A percentile compares a stretch with the other conserved stretches of the same genome.
These are phyloP conservation scores for Penicillium fuscoglaucum DNA, from an alignment of 2,329 filamentous ascomycete species.

Conservation along the genomic window DNA sequence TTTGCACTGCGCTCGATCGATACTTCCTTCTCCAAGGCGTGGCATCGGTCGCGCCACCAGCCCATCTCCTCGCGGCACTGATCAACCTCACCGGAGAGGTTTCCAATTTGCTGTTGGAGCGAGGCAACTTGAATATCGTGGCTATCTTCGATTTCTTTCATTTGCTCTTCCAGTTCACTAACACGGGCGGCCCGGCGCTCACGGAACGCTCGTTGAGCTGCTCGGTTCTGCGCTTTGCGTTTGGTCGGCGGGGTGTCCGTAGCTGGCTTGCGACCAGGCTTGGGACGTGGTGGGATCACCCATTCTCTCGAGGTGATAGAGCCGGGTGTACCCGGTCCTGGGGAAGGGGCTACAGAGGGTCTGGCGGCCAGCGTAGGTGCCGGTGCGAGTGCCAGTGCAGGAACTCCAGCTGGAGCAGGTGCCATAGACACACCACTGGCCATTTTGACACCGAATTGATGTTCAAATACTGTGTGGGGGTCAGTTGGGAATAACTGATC, in stretches of 20 bases:
- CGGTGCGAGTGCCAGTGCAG: slow-evolving; percentile 33
- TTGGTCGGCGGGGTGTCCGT: slow-evolving; percentile 91
- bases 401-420: slow-evolving; percentile 37
- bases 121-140: slow-evolving; percentile 50
- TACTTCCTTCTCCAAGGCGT: slow-evolving; percentile 63
- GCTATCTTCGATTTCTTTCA: slow-evolving; percentile 51
- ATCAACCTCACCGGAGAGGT: slow-evolving; percentile 66
- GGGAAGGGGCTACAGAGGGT: slow-evolving; percentile 41
- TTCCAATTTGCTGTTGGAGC: slow-evolving; percentile 55
- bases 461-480: slow-evolving; percentile 21
- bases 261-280: slow-evolving; percentile 89
- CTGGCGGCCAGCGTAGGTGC: slow-evolving; percentile 42
- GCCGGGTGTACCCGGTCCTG: slow-evolving; percentile 41
- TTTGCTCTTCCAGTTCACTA: slow-evolving; percentile 61
- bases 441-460: slow-evolving; percentile 31
- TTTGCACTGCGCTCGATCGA: slow-evolving; percentile 46
- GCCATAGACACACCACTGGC: slow-evolving; percentile 40
- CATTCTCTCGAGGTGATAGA: slow-evolving; percentile 79
- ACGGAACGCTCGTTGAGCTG: slow-evolving; percentile 85
- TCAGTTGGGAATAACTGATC: slow-evolving; percentile 25
- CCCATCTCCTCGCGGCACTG: slow-evolving; percentile 57
- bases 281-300: slow-evolving; percentile 79
- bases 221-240: slow-evolving; percentile 90
- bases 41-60: slow-evolving; percentile 56
- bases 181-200: slow-evolving; percentile 84